A percentile compares a stretch with the other conserved stretches of the same genome.
Evolutionary conservation across 192 early-diverging fungal genomes (phyloP).

Genomic region (Rhizoclosmatium sp.): DNA sequence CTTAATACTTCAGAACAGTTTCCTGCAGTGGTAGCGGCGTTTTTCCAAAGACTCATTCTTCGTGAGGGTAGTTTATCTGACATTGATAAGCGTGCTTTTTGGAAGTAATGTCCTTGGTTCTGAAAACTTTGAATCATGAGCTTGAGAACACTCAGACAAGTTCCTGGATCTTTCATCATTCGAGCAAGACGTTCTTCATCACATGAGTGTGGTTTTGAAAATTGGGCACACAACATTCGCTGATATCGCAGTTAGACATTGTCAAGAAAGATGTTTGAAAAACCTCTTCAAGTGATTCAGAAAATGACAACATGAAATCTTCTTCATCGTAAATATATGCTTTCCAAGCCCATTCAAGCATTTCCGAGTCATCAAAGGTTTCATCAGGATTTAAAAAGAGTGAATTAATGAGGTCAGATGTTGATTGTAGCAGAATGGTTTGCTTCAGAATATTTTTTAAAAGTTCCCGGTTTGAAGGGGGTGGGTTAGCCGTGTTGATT

Average conservation of each 20-base stretch:
- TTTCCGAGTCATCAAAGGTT: conserved; percentile 4
- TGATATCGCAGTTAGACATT: background rate
- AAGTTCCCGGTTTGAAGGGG: conserved; percentile 33
- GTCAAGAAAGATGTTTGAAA: background rate
- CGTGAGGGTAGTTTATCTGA: background rate
- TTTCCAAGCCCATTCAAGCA: conserved; percentile 11
- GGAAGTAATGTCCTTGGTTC: background rate
- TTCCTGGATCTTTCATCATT: background rate
- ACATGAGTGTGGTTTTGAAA: background rate
- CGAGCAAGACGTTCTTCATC: conserved; percentile 25
- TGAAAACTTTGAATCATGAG: background rate
- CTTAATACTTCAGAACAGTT: background rate
- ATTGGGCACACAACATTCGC: background rate
- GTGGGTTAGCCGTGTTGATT: conserved; percentile 1
- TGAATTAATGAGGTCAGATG: conserved; percentile 5
- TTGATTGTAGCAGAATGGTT: conserved; percentile 16
- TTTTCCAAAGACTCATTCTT: background rate
- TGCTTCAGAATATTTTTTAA: background rate
- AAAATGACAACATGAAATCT: background rate
- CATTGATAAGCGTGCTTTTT: conserved; percentile 3
- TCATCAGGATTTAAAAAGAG: conserved; percentile 20
- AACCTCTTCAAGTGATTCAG: background rate
- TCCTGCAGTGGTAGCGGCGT: background rate
- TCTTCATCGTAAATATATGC: background rate
- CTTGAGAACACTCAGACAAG: background rate